These are phyloP conservation scores for Penicillium sp. DNA, from an alignment of 2,329 filamentous ascomycete species.

Conservation along the genomic window DNA sequence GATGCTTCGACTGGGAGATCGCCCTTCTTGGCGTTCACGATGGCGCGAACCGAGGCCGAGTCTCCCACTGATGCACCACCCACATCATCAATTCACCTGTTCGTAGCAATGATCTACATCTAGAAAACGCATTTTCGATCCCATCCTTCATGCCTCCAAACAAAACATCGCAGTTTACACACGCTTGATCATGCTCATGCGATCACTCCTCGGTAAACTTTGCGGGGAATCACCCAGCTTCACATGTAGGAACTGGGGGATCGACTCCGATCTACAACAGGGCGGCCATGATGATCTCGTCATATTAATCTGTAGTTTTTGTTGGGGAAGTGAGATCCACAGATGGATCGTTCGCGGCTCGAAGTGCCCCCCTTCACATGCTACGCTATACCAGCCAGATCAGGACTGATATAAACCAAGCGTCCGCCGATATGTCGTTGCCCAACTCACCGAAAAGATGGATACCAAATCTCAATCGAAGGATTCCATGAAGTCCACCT, in stretches of 20 bases:
- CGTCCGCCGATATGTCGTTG: background rate
- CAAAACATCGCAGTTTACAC: background rate
- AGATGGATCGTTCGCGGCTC: conserved; percentile 2
- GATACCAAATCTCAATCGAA: conserved; percentile 24
- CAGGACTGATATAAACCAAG: conserved; percentile 16
- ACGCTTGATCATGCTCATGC: background rate
- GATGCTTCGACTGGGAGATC: background rate
- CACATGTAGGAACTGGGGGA: conserved; percentile 14
- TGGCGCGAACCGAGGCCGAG: conserved; percentile 8
- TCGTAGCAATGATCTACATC: background rate
- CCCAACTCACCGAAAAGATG: conserved; percentile 12
- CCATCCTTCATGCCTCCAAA: background rate
- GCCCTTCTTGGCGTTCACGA: conserved; percentile 6
- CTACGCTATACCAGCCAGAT: background rate
- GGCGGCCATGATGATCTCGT: conserved; percentile 1
- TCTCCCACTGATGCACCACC: background rate
- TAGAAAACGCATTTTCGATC: background rate
- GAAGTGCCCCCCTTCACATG: conserved; percentile 5
- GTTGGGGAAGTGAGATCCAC: conserved; percentile 20
- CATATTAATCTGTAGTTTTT: conserved; percentile 8
- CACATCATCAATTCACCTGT: background rate
- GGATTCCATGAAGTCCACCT: conserved; percentile 34
- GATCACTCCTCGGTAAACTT: background rate
- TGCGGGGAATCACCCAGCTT: conserved; percentile 5
- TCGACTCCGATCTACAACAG: conserved; percentile 6